A percentile compares a stretch with the other conserved stretches of the same genome.
Evolutionary conservation across 2,329 filamentous ascomycete genomes (phyloP).

Genomic region (Penicillium hordei): DNA sequence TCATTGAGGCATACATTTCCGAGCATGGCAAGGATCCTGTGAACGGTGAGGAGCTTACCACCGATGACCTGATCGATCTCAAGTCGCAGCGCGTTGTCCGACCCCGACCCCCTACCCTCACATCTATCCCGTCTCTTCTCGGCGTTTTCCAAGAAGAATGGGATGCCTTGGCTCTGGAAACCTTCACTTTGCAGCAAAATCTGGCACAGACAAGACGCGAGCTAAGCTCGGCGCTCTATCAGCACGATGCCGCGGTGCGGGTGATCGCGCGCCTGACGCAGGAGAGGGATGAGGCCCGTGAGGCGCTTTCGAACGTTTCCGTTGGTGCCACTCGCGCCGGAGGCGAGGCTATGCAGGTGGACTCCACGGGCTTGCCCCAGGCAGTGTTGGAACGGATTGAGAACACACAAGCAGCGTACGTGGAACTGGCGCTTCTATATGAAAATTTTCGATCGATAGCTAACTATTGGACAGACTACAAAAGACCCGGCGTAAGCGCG

Average conservation of each 20-base stretch:
- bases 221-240: slow-evolving; percentile 88
- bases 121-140: slow-evolving; percentile 91
- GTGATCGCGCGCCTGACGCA: slow-evolving; percentile 89
- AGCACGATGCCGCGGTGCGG: slow-evolving; percentile 93
- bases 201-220: slow-evolving; percentile 88
- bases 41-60: slow-evolving; percentile 77
- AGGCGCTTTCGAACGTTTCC: slow-evolving; percentile 81
- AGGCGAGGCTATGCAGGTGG: slow-evolving; percentile 91
- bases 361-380: slow-evolving; percentile 73
- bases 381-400: slow-evolving; percentile 72
- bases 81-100: slow-evolving; percentile 80
- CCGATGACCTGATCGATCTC: slow-evolving; percentile 84
- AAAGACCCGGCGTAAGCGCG: slow-evolving; percentile 84
- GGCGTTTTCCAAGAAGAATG: slow-evolving; percentile 97
- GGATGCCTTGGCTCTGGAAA: slow-evolving; percentile 89
- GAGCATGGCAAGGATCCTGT: slow-evolving; percentile 92
- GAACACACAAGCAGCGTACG: slow-evolving; percentile 75
- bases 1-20: slow-evolving; percentile 92
- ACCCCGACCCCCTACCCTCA: slow-evolving; percentile 87
- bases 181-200: slow-evolving; percentile 86
- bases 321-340: slow-evolving; percentile 60
- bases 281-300: slow-evolving; percentile 88
- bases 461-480: slow-evolving; percentile 62
- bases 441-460: slow-evolving; percentile 17
- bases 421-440: slow-evolving; percentile 20